These are phyloP conservation scores for Inga leiocalycina DNA, from an alignment of 306 rosid genomes.

Conservation along the genomic window DNA sequence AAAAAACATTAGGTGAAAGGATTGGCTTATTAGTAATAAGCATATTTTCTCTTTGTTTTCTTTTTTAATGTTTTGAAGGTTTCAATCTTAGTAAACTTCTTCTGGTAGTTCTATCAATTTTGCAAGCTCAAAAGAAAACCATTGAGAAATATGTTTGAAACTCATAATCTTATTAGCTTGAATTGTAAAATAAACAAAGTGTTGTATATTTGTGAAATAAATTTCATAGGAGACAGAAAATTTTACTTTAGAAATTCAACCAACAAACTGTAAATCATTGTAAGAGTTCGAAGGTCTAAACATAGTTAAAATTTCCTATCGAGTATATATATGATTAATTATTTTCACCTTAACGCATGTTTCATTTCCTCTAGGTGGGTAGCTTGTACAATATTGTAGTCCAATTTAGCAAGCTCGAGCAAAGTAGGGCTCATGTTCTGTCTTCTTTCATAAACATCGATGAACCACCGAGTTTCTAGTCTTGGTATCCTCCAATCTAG, in stretches of 20 bases:
- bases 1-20: background rate
- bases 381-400: conserved; percentile 18
- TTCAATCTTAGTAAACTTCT: too few species aligned
- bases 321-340: background rate
- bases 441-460: conserved; percentile 8
- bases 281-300: too few species aligned
- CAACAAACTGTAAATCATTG: background rate
- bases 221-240: background rate
- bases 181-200: background rate
- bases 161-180: background rate
- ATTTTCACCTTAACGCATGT: background rate
- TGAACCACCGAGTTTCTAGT: conserved; percentile 30
- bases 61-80: background rate
- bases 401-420: background rate
- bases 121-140: background rate
- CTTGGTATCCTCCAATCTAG: conserved; percentile 39
- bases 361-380: background rate
- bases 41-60: background rate
- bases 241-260: too few species aligned
- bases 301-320: too few species aligned
- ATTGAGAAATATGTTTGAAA: background rate
- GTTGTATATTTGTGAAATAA: background rate
- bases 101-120: background rate
- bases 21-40: too few species aligned
- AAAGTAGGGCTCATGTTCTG: background rate